Conservation (phyloP, 2,329 filamentous ascomycete genomes). For the Sclerotinia glacialis region DNA sequence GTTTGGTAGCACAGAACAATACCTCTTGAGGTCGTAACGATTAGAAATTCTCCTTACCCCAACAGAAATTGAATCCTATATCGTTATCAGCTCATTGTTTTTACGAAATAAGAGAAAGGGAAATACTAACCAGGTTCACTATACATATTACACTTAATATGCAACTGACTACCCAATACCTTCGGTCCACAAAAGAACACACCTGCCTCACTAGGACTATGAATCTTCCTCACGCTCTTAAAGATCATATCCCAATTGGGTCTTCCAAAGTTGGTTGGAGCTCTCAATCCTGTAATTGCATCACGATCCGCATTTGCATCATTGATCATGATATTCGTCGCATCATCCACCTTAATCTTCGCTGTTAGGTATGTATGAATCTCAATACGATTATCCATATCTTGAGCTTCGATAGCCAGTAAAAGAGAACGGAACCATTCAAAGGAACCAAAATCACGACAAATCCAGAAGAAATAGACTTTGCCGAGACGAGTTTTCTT, state of each 20-base stretch:
- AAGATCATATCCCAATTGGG: slow-evolving; percentile 93
- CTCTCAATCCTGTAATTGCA: slow-evolving; percentile 76
- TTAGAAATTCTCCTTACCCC: slow-evolving; percentile 54
- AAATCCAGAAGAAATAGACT: slow-evolving; percentile 93
- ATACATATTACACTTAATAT: slow-evolving; percentile 86
- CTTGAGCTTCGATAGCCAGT: slow-evolving; percentile 81
- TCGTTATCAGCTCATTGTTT: slow-evolving; percentile 18
- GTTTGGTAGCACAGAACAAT: neutral
- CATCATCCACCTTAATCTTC: slow-evolving; percentile 81
- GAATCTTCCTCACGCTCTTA: slow-evolving; percentile 75
- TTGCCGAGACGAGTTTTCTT: slow-evolving; percentile 76
- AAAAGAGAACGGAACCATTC: slow-evolving; percentile 87
- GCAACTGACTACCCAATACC: slow-evolving; percentile 69
- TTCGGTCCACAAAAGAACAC: slow-evolving; percentile 88
- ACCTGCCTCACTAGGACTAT: slow-evolving; percentile 68
- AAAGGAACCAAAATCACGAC: slow-evolving; percentile 81
- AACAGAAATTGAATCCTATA: slow-evolving; percentile 38
- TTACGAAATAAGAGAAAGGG: neutral
- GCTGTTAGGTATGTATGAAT: slow-evolving; percentile 87
- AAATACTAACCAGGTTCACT: slow-evolving; percentile 70
- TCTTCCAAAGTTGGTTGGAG: slow-evolving; percentile 80
- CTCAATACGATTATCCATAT: slow-evolving; percentile 79
- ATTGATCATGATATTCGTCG: slow-evolving; percentile 91
- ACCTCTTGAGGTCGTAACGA: neutral
- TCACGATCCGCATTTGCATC: slow-evolving; percentile 81